phyloP scores from a whole-genome alignment of 139 green algal genomes.

The Chlamydomonas asymmetrica region DNA sequence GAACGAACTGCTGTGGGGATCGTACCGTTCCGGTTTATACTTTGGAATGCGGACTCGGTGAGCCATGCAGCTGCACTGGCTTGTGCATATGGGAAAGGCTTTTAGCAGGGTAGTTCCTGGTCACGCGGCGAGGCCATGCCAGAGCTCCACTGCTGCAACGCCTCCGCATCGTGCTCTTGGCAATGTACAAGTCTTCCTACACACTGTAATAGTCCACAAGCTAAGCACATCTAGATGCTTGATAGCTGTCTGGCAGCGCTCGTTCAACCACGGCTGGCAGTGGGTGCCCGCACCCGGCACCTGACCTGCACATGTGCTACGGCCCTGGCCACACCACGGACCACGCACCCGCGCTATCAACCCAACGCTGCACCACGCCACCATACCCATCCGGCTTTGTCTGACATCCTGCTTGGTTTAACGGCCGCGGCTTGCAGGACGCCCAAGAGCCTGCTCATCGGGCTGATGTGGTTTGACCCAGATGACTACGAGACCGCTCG shows the following conservation, averaged over 20 bases:
- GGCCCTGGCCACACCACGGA: background rate
- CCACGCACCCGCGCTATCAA: background rate
- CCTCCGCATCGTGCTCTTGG: too few relatives aligned
- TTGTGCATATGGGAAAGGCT: too few relatives aligned
- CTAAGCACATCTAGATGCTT: background rate
- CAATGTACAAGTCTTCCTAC: background rate
- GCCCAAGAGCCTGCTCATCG: constrained; percentile 66
- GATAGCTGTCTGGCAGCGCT: background rate
- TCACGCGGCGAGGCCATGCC: background rate
- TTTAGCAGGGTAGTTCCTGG: background rate
- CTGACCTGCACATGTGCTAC: background rate
- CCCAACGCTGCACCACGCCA: too few relatives aligned
- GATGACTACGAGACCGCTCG: constrained; percentile 24
- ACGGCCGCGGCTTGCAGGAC: too few relatives aligned
- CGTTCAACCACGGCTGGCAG: too few relatives aligned
- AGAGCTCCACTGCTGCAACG: background rate
- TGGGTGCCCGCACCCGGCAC: too few relatives aligned
- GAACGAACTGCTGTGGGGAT: constrained; percentile 83
- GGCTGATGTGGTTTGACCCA: constrained; percentile 85
- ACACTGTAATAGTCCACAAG: background rate
- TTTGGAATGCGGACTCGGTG: constrained; percentile 81
- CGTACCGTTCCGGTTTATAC: constrained; percentile 88
- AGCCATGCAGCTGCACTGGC: too few relatives aligned
- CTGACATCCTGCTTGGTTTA: too few relatives aligned
- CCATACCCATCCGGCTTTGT: too few relatives aligned